Conservation (phyloP, 495 filamentous ascomycete genomes). For the Aspergillus nidulans region DNA sequence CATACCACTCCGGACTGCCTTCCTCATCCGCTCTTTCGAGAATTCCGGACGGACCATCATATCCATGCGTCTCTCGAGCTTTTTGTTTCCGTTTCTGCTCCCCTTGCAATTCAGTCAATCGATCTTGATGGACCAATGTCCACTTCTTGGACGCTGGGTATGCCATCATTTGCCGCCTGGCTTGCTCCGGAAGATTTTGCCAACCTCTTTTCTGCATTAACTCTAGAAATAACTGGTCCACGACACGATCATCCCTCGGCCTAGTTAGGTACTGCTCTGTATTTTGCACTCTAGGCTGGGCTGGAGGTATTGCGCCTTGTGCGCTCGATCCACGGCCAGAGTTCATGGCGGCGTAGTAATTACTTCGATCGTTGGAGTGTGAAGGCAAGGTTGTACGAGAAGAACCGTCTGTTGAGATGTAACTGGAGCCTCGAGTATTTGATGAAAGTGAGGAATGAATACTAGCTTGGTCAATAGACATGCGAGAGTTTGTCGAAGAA, state of each 20-base stretch:
- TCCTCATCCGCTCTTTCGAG: constrained; percentile 81
- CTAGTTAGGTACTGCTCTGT: constrained; percentile 56
- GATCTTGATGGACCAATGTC: constrained; percentile 94
- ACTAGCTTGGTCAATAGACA: constrained; percentile 66
- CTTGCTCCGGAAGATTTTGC: constrained; percentile 95
- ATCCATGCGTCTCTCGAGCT: constrained; percentile 57
- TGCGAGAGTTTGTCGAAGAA: constrained; percentile 65
- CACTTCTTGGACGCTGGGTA: constrained; percentile 95
- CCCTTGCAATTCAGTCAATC: constrained; percentile 85
- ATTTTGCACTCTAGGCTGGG: constrained; percentile 35
- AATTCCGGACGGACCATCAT: constrained; percentile 60
- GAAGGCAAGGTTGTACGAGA: constrained; percentile 53
- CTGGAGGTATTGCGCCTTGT: constrained; percentile 25
- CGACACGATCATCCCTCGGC: constrained; percentile 76
- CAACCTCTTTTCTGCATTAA: constrained; percentile 97
- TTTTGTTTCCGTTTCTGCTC: constrained; percentile 83
- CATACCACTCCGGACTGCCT: constrained; percentile 97
- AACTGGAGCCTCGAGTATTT: constrained; percentile 56
- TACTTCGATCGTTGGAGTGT: constrained; percentile 37
- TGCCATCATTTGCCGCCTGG: constrained; percentile 87
- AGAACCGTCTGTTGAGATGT: constrained; percentile 61
- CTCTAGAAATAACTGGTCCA: constrained; percentile 88
- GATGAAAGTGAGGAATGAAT: constrained; percentile 58
- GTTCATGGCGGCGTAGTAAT: constrained; percentile 23
- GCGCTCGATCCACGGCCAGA: constrained; percentile 33